Conservation (phyloP, 129 eudicot species). For the Centrapalus pauciflorus region DNA sequence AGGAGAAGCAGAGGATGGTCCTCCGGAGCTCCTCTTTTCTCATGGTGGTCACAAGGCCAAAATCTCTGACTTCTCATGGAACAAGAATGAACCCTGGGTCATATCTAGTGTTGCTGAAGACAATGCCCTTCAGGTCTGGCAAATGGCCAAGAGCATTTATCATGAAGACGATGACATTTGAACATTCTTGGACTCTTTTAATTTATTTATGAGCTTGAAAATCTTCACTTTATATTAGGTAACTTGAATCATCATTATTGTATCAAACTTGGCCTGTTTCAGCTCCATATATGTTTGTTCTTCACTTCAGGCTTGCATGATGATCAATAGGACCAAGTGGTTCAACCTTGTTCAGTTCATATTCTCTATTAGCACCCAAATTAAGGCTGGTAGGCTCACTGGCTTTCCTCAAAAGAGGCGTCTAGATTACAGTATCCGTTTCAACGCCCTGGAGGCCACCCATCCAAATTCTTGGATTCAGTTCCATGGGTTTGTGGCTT, state of each 20-base stretch:
- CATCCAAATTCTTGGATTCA: too few species aligned
- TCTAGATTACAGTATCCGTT: too few species aligned
- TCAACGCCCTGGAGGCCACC: too few species aligned
- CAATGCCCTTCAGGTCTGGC: slow-evolving; percentile 80
- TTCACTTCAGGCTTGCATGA: too few species aligned
- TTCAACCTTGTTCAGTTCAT: not conserved
- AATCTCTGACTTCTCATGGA: slow-evolving; percentile 97
- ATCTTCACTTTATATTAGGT: not conserved
- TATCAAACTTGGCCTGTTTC: not conserved
- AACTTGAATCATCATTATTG: slow-evolving; percentile 2
- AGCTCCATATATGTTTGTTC: not conserved
- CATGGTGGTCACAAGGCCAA: slow-evolving; percentile 98
- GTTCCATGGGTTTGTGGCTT: too few species aligned
- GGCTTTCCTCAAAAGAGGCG: too few species aligned
- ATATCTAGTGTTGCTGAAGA: slow-evolving; percentile 86
- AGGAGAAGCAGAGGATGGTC: slow-evolving; percentile 99
- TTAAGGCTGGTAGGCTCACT: too few species aligned
- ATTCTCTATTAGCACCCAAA: too few species aligned
- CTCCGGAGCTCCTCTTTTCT: slow-evolving; percentile 91
- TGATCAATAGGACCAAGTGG: too few species aligned
- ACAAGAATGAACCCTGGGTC: slow-evolving; percentile 89
- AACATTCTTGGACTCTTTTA: not conserved
- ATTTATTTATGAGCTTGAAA: not conserved
- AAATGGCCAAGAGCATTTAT: slow-evolving; percentile 84
- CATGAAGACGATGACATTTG: slow-evolving; percentile 59